These are phyloP conservation scores for Daedaleopsis nitida DNA, from an alignment of 768 basidiomycete species.

Conservation along the genomic window DNA sequence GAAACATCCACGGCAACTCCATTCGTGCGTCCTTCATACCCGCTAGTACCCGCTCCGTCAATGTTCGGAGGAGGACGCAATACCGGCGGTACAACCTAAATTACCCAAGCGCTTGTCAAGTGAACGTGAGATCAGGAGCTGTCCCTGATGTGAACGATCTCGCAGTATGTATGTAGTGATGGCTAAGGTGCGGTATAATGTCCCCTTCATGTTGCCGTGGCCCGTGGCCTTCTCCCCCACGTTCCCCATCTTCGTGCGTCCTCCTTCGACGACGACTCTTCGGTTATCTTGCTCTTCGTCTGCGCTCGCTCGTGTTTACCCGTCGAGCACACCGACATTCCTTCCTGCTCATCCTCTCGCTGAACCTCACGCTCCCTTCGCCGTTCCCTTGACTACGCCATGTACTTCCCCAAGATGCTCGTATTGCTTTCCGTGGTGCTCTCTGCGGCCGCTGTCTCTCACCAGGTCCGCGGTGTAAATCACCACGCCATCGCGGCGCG, in stretches of 20 bases:
- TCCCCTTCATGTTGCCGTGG: background rate
- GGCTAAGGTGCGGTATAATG: background rate
- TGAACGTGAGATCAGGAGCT: no score
- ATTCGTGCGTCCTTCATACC: no score
- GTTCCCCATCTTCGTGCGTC: constrained; percentile 11
- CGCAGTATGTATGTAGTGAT: no score
- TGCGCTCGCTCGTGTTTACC: constrained; percentile 12
- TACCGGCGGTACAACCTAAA: no score
- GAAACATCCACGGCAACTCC: no score
- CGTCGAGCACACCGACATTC: constrained; percentile 13
- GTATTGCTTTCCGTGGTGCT: constrained; percentile 46
- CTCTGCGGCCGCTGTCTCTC: constrained; percentile 42
- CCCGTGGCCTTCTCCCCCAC: constrained; percentile 6
- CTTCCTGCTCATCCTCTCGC: constrained; percentile 13
- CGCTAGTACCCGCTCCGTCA: no score
- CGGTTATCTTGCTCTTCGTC: background rate
- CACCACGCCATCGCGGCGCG: constrained; percentile 51
- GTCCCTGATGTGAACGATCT: no score
- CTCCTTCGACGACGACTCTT: constrained; percentile 9
- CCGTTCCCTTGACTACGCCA: constrained; percentile 30
- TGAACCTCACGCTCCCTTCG: constrained; percentile 10
- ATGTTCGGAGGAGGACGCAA: no score
- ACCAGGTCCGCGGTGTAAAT: constrained; percentile 37
- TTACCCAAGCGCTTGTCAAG: no score
- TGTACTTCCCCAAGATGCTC: constrained; percentile 45